A percentile compares a stretch with the other conserved stretches of the same genome.
Conservation (phyloP, 129 eudicot genomes). For the Artemisia argyi region DNA sequence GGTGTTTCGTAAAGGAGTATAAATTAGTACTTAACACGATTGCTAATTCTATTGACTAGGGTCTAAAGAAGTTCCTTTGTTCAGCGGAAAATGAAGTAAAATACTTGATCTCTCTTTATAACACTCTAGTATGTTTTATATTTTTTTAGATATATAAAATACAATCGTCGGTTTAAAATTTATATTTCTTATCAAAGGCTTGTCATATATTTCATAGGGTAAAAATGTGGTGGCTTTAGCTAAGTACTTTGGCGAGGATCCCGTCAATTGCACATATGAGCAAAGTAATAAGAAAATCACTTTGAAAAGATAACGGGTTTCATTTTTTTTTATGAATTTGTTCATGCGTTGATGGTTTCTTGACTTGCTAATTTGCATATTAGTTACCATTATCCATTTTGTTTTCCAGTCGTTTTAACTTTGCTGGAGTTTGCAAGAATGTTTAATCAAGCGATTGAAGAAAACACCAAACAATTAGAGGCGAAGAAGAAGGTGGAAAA, state of each 20-base stretch:
- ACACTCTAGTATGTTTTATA: slow-evolving; percentile 64
- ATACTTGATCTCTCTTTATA: slow-evolving; percentile 76
- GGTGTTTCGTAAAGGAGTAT: background rate
- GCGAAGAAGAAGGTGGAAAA: slow-evolving; percentile 71
- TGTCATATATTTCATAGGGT: slow-evolving; percentile 50
- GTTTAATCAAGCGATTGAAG: slow-evolving; percentile 76
- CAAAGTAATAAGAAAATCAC: slow-evolving; percentile 55
- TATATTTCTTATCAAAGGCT: background rate
- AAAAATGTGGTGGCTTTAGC: slow-evolving; percentile 80
- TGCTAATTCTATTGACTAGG: slow-evolving; percentile 36
- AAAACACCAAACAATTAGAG: slow-evolving; percentile 76
- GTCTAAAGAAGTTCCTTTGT: slow-evolving; percentile 75
- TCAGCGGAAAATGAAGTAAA: slow-evolving; percentile 86
- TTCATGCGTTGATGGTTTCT: background rate
- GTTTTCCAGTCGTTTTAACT: slow-evolving; percentile 61
- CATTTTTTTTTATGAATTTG: background rate
- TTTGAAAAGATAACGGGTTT: background rate
- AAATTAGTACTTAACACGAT: background rate
- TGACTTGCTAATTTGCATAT: background rate
- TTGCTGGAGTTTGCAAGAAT: slow-evolving; percentile 66
- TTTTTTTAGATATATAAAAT: background rate
- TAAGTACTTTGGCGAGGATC: slow-evolving; percentile 94
- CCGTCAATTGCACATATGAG: slow-evolving; percentile 80
- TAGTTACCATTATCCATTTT: background rate
- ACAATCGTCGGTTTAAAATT: background rate